A percentile compares a stretch with the other conserved stretches of the same genome.
These are phyloP conservation scores for Globisporangium solare DNA, from an alignment of 352 stramenopile genomes.

Conservation along the genomic window DNA sequence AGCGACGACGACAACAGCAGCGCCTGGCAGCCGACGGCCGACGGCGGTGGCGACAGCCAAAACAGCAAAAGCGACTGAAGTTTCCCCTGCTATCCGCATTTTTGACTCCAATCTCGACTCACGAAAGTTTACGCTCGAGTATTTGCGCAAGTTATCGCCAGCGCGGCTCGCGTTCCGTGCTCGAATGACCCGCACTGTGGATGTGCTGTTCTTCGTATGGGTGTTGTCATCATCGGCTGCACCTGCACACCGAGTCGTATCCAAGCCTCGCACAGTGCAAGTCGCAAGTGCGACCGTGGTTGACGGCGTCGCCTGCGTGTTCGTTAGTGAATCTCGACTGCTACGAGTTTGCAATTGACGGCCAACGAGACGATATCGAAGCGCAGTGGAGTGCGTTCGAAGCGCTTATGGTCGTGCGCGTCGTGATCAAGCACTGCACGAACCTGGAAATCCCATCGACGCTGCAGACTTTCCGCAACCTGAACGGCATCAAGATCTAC, in stretches of 20 bases:
- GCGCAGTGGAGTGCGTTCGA: constrained; percentile 9
- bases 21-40: no score
- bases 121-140: not conserved
- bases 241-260: not conserved
- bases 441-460: constrained; percentile 6
- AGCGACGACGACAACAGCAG: no score
- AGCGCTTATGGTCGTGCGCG: not conserved
- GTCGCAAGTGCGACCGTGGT: not conserved
- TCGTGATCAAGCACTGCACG: constrained; percentile 4
- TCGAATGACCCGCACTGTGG: no score
- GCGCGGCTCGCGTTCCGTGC: not conserved
- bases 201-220: constrained; percentile 5
- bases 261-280: constrained; percentile 1
- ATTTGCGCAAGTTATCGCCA: not conserved
- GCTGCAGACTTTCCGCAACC: constrained; percentile 12
- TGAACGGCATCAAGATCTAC: constrained; percentile 26
- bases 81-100: no score
- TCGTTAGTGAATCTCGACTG: not conserved
- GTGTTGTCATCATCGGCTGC: not conserved
- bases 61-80: no score
- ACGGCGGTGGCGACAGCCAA: no score
- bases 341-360: not conserved
- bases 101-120: no score
- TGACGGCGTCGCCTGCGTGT: not conserved
- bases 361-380: constrained; percentile 8